These are phyloP conservation scores for Debaryomyces fabryi DNA, from an alignment of 1,139 yeast species.

Conservation along the genomic window DNA sequence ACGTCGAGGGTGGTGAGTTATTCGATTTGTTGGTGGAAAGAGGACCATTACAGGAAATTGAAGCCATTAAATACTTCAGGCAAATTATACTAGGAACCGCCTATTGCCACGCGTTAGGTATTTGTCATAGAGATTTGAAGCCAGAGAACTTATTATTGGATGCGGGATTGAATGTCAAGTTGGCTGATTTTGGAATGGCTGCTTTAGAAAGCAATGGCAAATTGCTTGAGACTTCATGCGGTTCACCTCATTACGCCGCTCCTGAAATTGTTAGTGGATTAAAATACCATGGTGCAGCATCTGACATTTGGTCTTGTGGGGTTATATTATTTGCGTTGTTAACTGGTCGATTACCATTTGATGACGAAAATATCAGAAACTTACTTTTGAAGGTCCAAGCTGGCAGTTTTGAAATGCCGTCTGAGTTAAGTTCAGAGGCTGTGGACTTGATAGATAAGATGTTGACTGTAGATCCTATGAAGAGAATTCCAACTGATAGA, in stretches of 20 bases:
- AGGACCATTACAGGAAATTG: slow-evolving; percentile 76
- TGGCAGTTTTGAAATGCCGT: slow-evolving; percentile 74
- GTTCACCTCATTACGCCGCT: slow-evolving; percentile 86
- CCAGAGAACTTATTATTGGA: slow-evolving; percentile 77
- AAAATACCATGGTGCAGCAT: slow-evolving; percentile 79
- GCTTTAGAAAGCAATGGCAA: slow-evolving; percentile 75
- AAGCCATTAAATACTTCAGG: slow-evolving; percentile 74
- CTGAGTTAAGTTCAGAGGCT: slow-evolving; percentile 65
- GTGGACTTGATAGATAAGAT: slow-evolving; percentile 69
- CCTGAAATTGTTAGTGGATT: slow-evolving; percentile 83
- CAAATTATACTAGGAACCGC: slow-evolving; percentile 78
- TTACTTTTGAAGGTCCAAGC: slow-evolving; percentile 72
- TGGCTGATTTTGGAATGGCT: slow-evolving; percentile 90
- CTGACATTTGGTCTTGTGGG: slow-evolving; percentile 89
- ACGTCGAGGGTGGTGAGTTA: slow-evolving; percentile 83
- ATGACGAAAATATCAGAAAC: slow-evolving; percentile 76
- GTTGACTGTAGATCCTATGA: slow-evolving; percentile 76
- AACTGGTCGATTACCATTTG: slow-evolving; percentile 81
- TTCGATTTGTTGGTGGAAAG: slow-evolving; percentile 76
- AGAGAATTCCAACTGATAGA: slow-evolving; percentile 74
- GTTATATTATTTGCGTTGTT: slow-evolving; percentile 75
- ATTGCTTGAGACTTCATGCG: slow-evolving; percentile 77
- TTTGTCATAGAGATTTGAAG: slow-evolving; percentile 80
- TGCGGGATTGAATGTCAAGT: slow-evolving; percentile 65
- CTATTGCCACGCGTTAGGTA: slow-evolving; percentile 80